Evolutionary conservation across 164 flowering plant species (phyloP).

Genomic region (Liriodendron chinense): DNA sequence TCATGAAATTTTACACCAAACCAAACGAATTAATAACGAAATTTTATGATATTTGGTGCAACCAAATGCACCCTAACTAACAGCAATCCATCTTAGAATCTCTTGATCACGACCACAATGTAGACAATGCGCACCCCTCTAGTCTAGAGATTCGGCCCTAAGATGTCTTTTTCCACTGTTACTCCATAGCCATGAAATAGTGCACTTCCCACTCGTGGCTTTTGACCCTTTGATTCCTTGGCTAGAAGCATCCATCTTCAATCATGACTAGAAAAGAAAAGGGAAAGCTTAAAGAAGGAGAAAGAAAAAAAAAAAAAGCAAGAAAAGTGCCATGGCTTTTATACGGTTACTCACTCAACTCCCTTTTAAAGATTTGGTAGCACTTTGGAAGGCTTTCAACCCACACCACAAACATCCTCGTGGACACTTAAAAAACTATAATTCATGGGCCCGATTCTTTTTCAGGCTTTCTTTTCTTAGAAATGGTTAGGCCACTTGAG

Average conservation of each 20-base stretch:
- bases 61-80: too few species aligned
- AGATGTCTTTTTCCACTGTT: conserved; percentile 1
- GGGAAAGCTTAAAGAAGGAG: neutral
- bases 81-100: neutral
- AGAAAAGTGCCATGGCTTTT: conserved; percentile 1
- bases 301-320: neutral
- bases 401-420: conserved; percentile 6
- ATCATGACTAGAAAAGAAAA: conserved; percentile 4
- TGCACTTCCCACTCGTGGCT: conserved; percentile 6
- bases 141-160: neutral
- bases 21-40: too few species aligned
- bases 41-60: too few species aligned
- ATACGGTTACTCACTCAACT: neutral
- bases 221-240: conserved; percentile 5
- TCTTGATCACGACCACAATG: neutral
- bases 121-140: neutral
- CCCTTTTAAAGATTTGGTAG: conserved; percentile 1
- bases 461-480: neutral
- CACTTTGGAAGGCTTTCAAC: conserved; percentile 1
- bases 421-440: neutral
- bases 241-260: conserved; percentile 5
- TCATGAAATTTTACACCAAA: too few species aligned
- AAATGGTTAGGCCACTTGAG: neutral
- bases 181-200: neutral
- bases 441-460: neutral